Base-by-base conservation (phyloP, 2,329 filamentous ascomycete genomes). In the Parastagonospora nodorum region DNA sequence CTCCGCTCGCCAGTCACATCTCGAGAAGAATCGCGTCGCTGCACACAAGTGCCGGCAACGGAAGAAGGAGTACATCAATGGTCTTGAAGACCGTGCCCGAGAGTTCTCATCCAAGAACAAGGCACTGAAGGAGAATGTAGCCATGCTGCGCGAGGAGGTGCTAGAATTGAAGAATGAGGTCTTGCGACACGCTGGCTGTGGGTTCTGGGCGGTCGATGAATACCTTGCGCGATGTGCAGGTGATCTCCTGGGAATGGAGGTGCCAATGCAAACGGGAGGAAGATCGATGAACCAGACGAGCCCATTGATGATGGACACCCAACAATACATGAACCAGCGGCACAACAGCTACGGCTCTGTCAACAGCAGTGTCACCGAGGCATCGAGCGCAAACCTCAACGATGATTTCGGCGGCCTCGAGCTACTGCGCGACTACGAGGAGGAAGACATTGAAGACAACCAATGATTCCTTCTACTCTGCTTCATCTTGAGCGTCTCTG, bases 1-100 rank as follows among this genome's bases (percentile, higher is more conserved):
- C 5, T 69, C 67, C 3, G 64, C 69, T 38, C 70, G 70, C 44
- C 64, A 72, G 49, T 67, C 66, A 2, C 70, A 73, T 60, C 78
- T 90, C 0, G 85, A 89, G 71, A 83, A 88, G 53, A 92, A 92
- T 68, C 81, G 88, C 8, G 75, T 88, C 2, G 88, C 88, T 0
- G 88, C 88, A 1, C 88, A 85, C 68, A 90, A 90, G 66, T 91
- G 88, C 64, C 83, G 88, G 3, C 82, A 87, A 63, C 89, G 89
- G 74, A 84, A 85, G 71, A 85, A 85, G 69, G 80, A 82, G 53
- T 82, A 82, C 61, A 81, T 79, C 31, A 74, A 78, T 48, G 64
- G 75, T 32, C 76, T 84, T 11, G 82, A 84, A 56, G 70, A 70
- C 29, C 73, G 72, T 41, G 73, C 74, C n/a, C 69, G 76, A 35